Base-by-base conservation (phyloP, 495 filamentous ascomycete genomes). In the Massariosphaeria phaeospora region DNA sequence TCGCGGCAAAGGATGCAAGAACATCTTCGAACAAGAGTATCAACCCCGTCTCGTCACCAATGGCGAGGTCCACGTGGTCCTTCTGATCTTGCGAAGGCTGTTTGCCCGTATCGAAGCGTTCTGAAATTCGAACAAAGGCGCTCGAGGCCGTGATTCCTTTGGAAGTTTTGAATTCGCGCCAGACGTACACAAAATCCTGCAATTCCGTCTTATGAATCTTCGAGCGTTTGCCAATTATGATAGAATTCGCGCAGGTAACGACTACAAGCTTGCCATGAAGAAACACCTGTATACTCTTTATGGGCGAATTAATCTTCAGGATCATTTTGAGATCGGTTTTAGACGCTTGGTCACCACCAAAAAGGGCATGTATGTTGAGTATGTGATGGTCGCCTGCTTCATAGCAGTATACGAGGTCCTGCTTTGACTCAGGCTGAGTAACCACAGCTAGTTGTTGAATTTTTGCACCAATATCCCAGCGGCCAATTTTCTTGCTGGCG, bases 11-110 rank as follows among this genome's bases (percentile, higher is more conserved):
- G 41, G 80, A 79, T 17, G 75, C 71, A 6, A 88, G 54, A 18
- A 94, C 64, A 67, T 94, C 84, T 55, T 83, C 77, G 65, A 94
- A 93, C 11, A 93, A 65, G 63, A 86, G 77, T 25, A 97, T 85
- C 27, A 79, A 79, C 30, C 93, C 93, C 27, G 77, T 75, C 18
- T 77, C 73, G 48, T 84, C 82, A 26, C 94, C 93, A 41, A 95
- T 67, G 2, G 78, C 86, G 27, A 98, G 57, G 62, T 95, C 84
- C 11, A 70, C 25, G 12, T 39, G 85, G 68, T 8, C 63, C 34
- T 72, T 48, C 62, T 70, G 39, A 62, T 61, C 31, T 70, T 58
- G 35, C 15, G 53, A 25, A 5, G 24, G 2, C 2, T 51, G 39
- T 40, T 59, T 64, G 18, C 48, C 35, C 29, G 57, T 39, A 18